Base-by-base conservation (phyloP, 2,329 filamentous ascomycete species). In the Alternaria alternata region DNA sequence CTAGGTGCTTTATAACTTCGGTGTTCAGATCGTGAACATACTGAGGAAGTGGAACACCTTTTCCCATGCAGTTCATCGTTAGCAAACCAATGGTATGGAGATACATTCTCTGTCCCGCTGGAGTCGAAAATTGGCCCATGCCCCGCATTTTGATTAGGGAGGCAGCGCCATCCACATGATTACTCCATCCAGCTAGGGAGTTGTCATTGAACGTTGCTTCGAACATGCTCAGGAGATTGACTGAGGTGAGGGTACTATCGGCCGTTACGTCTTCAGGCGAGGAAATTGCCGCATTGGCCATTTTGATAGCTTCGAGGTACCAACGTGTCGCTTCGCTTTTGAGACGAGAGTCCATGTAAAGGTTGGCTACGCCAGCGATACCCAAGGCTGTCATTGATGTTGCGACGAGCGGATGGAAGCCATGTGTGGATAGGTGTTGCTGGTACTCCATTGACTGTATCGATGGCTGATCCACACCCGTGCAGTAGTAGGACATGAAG, bases 151-250 rank as follows among this genome's bases (percentile, higher is more conserved):
- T 69, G 24, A 79, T 53, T 2, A 80, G 66, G 4, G 70, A 72
- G 2, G 73, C 67, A 0, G 75, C 73, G 18, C 78, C 78, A 9
- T 74, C 65, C n/a, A 80, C 72, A 54, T 80, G 78, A 30, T 73
- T 72, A 32, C 59, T 68, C 72, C 74, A 80, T 5, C 71, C 73
- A n/a, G 54, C 41, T 1, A 79, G 55, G 0, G 72, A 70, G 7
- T 62, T 61, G 3, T 75, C 66, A 42, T 76, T 76, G 20, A 60
- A 71, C 5, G 74, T 75, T 7, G 75, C 70, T 59, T 79, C 78
- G 44, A 76, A 78, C 43, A 76, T 64, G 22, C 72, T 68, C 4
- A 60, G 32, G 9, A 60, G 41, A 5, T 75, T 73, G 5, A 75
- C 74, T 0, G 75, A 70, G 0, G 75, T 58, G 1, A 78, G 58